Base-by-base conservation (phyloP, 139 green algal species). In the Chlorella sp. region DNA sequence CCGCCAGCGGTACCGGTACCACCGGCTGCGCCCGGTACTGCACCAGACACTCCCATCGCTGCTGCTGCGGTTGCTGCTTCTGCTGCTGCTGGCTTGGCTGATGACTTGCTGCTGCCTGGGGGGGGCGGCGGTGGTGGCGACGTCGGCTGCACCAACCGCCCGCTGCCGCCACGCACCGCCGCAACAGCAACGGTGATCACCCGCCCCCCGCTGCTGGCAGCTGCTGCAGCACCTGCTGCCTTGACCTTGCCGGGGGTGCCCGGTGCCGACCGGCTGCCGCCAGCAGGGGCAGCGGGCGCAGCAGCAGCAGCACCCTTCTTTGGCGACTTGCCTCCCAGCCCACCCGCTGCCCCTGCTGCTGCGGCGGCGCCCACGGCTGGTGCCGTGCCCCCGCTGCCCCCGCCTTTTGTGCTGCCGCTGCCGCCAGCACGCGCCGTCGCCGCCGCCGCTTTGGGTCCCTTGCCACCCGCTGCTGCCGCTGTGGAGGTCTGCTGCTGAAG, bases 221-320 rank as follows among this genome's bases (percentile, higher is more conserved):
- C 66, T 5, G 84, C 68, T 14, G 84, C 83, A 4, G 66, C 66
- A 34, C 84, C 42, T 0, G 84, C 84, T 18, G 68, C 84, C 39
- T 88, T 88, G 28, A 80, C 84, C 18, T 88, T 88, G 84, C 84
- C 68, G 11, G 84, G 84, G 11, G 84, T 88, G 84, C 68, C 39
- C 0, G 84, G 84, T 2, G 84, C 84, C 19, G 84, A 81, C 36
- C 48, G 37, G 24, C n/a, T 22, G 71, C 71, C 75, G 14, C 16
- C 64, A 26, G 64, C 21, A 2, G 64, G 21, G 21, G 7, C 64
- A 18, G 64, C 64, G 21, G 64, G 7, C 22, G 11, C 64, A 24
- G 57, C 82, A 22, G 14, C 82, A 34, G 60, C 19, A 19, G n/a
- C 57, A 48, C 48, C 79, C 79, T 61, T n/a, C 22, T 86, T 86